Evolutionary conservation across 139 green algal genomes (phyloP), one percentile per base, ranked within the genome.

Genomic region (Chlorella sp.): DNA sequence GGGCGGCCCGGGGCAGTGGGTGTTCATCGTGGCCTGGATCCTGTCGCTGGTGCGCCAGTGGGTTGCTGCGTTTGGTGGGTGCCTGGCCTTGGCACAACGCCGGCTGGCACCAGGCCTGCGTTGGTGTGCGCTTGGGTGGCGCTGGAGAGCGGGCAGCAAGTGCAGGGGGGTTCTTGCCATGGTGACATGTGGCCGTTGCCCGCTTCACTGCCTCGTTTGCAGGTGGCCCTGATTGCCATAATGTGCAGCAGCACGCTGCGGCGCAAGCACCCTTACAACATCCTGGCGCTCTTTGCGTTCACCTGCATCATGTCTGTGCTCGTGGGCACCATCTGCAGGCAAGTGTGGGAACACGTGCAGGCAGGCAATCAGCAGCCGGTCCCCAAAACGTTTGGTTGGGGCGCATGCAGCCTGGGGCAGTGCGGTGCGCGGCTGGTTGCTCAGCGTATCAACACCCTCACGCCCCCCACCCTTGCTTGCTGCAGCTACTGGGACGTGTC

Each of bases 201-300:
- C 30, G 56, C 56, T 14, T 20, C 56, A n/a, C 56, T 65, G 56
- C 56, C 30, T 24, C 56, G 26, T 9, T 24, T 68, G 60, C 75
- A 81, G 75, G 76, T 82, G 0, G 38, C 72, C 16, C 67, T 92
- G 7, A 84, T 93, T 36, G 84, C 43, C 9, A 79, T 91, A 30
- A 81, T 76, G 9, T 91, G 85, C 88, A 88, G 75, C 81, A 82
- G 70, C 40, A 78, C 68, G 3, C 73, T 89, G n/a, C 83, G 90
- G 36, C 48, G 84, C 32, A 88, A 84, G 68, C 89, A 85, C 79
- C 92, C 92, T 26, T 65, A 56, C 32, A 95, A 95, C 76, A 86
- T 92, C 67, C 56, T 94, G 36, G 46, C 92, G 3, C 82, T 94
- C 11, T 58, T 41, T 16, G 65, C 65, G 16, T 28, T 95, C 83